These are phyloP conservation scores for Blechomonas ayalai DNA, from an alignment of 208 protist genomes.

Conservation along the genomic window DNA sequence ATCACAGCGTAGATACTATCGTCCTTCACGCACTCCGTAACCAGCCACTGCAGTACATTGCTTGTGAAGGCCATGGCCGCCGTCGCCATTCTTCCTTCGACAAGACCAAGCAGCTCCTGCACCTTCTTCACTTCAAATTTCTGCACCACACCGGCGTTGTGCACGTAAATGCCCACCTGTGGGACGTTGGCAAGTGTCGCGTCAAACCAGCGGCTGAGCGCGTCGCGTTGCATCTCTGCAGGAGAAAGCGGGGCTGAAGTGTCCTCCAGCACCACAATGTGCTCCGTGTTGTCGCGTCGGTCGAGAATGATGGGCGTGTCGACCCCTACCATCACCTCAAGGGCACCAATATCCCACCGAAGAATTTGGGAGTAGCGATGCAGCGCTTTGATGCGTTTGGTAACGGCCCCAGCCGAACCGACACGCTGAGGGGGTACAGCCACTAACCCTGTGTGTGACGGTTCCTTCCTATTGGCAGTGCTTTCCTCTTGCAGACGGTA, in stretches of 20 bases:
- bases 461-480: constrained; percentile 4
- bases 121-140: constrained; percentile 61
- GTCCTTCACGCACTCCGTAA: constrained; percentile 50
- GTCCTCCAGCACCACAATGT: constrained; percentile 54
- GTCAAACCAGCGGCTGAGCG: constrained; percentile 74
- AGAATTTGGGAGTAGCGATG: constrained; percentile 64
- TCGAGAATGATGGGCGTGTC: constrained; percentile 76
- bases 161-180: constrained; percentile 70
- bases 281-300: constrained; percentile 48
- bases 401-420: constrained; percentile 12
- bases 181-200: constrained; percentile 74
- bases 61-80: constrained; percentile 82
- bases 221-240: constrained; percentile 35
- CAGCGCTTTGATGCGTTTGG: constrained; percentile 6
- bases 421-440: constrained; percentile 20
- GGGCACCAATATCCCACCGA: constrained; percentile 59
- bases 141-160: constrained; percentile 71
- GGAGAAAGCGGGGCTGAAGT: constrained; percentile 13
- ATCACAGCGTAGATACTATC: constrained; percentile 60
- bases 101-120: constrained; percentile 50
- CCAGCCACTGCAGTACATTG: constrained; percentile 70
- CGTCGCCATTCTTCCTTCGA: constrained; percentile 55
- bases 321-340: constrained; percentile 72
- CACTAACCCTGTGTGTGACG: constrained; percentile 10
- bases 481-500: constrained; percentile 50